Percentiles rank a stretch among this genome's conserved stretches.
Conservation (phyloP, 164 flowering plant species). For the Piper betle region DNA sequence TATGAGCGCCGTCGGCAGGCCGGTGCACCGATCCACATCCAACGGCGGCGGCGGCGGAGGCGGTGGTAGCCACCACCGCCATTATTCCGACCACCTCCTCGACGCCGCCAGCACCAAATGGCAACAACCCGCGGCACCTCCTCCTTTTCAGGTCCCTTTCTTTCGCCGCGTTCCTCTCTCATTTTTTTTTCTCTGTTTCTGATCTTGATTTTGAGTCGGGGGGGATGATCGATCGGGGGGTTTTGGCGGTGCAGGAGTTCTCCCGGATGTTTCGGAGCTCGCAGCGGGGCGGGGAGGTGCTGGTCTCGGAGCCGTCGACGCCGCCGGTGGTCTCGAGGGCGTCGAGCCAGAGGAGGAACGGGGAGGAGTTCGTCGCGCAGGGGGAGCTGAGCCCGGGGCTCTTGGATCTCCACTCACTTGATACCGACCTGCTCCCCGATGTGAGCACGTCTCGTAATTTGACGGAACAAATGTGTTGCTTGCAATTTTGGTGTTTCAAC, state of each 20-base stretch:
- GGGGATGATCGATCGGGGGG: neutral
- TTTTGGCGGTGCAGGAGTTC: conserved; percentile 33
- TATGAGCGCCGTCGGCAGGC: conserved; percentile 60
- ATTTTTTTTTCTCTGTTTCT: neutral
- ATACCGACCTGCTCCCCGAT: conserved; percentile 77
- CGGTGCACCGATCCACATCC: conserved; percentile 58
- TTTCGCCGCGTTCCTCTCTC: too few species aligned
- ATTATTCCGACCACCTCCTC: conserved; percentile 61
- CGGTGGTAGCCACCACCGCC: conserved; percentile 73
- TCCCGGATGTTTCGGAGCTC: conserved; percentile 30
- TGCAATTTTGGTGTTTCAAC: neutral
- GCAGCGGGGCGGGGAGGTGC: conserved; percentile 51
- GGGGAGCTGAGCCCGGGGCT: conserved; percentile 75
- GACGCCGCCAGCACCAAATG: conserved; percentile 45
- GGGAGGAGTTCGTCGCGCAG: conserved; percentile 37
- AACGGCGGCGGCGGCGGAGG: conserved; percentile 22
- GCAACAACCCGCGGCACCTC: conserved; percentile 53
- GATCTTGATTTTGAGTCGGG: conserved; percentile 1
- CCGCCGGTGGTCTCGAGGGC: conserved; percentile 36
- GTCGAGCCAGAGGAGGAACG: conserved; percentile 35
- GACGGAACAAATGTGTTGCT: too few species aligned
- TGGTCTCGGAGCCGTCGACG: conserved; percentile 44
- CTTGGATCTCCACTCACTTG: conserved; percentile 85
- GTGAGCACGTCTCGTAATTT: conserved; percentile 16
- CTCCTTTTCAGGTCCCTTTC: conserved; percentile 44